Evolutionary conservation across 1,284 basidiomycete species (phyloP), one percentile per base, ranked within the genome.

Genomic region (Fomitiporia mediterranea): DNA sequence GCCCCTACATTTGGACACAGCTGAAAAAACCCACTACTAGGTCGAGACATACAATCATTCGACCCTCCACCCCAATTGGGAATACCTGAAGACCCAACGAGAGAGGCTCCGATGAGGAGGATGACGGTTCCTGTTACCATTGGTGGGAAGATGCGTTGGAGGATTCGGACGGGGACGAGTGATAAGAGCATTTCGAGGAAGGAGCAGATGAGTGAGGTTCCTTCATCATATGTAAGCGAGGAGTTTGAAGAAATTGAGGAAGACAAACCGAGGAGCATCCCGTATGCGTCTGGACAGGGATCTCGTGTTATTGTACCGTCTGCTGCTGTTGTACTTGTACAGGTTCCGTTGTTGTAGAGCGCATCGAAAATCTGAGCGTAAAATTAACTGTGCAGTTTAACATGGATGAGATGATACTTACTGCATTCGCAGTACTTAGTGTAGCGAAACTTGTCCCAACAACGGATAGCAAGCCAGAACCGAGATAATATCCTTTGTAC

Each of bases 391-490:
- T 11, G 17, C 30, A 17, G n/a, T 37, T 23, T 19, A 35, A 28
- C 13, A 15, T 13, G 6, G 3, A 19, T 50, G 13, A 17, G 2
- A 23, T 3, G 25, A 17, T 0, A 72, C 80, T 9, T 62, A 87
- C 84, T 0, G 84, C 76, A 61, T 80, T 79, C 1, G 86, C 89
- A 1, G 89, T 91, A 44, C 83, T 85, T 13, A 94, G 73, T 0
- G 89, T 91, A 5, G 90, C 80, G 65, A 94, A 94, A 64, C 84
- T 87, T 0, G 90, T 94, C 7, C 90, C 91, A n/a, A 93, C 89
- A 1, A 94, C 89, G 3, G 83, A 84, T 53, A 94, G 76, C 19
- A 94, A 69, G 0, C 92, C 91, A 5, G 89, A 90, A 2, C 89
- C 89, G 34, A 91, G 74, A 61, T 84, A 83, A 61, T 86, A 84